Conservation (phyloP, 2,329 filamentous ascomycete genomes). For the Botrytis cinerea region DNA sequence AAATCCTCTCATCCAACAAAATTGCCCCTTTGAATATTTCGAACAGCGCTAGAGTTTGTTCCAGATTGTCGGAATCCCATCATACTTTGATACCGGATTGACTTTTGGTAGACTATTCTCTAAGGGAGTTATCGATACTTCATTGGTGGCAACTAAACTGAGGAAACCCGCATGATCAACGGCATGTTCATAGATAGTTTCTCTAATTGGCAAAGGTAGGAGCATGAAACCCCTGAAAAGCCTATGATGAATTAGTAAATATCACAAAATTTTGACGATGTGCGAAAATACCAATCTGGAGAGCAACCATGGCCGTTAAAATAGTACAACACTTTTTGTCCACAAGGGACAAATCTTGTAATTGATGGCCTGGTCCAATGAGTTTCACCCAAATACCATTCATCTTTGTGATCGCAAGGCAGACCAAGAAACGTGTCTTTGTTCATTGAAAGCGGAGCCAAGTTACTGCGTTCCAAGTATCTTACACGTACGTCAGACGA, state of each 20-base stretch:
- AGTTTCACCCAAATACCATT: neutral
- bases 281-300: neutral
- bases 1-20: conserved; percentile 6
- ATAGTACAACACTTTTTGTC: neutral
- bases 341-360: neutral
- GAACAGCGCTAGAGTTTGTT: too few relatives aligned
- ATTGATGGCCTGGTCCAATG: neutral
- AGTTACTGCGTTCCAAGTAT: neutral
- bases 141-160: neutral
- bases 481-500: neutral
- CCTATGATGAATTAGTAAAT: neutral
- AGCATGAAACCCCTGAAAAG: neutral
- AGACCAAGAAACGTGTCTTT: neutral
- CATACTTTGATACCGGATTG: too few relatives aligned
- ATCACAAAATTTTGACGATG: too few relatives aligned
- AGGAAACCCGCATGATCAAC: neutral
- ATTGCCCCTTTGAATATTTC: too few relatives aligned
- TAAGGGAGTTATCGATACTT: neutral
- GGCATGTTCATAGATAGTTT: neutral
- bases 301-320: neutral
- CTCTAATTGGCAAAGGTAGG: neutral
- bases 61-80: too few relatives aligned
- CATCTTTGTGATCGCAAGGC: conserved; percentile 9
- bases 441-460: neutral
- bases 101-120: too few relatives aligned